Conservation (phyloP, 169 alveolate species). For the Plasmodium fragile region DNA sequence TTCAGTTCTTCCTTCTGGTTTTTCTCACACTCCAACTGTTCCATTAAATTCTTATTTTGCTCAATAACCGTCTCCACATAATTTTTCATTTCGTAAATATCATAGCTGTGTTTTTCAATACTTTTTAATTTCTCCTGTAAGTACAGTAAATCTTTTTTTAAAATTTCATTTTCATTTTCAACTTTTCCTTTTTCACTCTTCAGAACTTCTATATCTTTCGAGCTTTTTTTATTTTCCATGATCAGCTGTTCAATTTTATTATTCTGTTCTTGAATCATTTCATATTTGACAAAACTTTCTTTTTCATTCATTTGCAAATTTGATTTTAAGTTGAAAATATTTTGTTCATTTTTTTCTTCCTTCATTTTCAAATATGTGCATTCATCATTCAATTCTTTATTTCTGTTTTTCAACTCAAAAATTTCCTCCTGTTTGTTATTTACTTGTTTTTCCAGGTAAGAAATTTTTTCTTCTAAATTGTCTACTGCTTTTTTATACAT, state of each 20-base stretch:
- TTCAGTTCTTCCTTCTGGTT: slow-evolving; percentile 63
- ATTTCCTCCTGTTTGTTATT: slow-evolving; percentile 10
- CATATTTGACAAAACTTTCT: background rate
- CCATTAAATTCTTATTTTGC: slow-evolving; percentile 41
- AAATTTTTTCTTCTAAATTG: slow-evolving; percentile 5
- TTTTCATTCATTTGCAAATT: slow-evolving; percentile 33
- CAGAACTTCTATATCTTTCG: slow-evolving; percentile 40
- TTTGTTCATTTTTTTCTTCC: slow-evolving; percentile 67
- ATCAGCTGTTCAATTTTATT: slow-evolving; percentile 17
- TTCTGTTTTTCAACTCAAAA: background rate
- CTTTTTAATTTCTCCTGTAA: slow-evolving; percentile 58
- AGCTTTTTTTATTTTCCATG: slow-evolving; percentile 33
- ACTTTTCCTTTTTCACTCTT: slow-evolving; percentile 45
- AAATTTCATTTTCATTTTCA: slow-evolving; percentile 54
- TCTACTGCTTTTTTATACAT: background rate
- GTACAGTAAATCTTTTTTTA: slow-evolving; percentile 43
- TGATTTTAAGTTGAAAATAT: slow-evolving; percentile 19
- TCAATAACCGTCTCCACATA: slow-evolving; percentile 32
- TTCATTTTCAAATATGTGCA: slow-evolving; percentile 5
- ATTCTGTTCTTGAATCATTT: slow-evolving; percentile 53
- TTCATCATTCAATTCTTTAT: slow-evolving; percentile 25
- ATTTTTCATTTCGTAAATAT: slow-evolving; percentile 71
- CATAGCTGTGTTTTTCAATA: slow-evolving; percentile 67
- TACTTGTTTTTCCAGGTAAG: slow-evolving; percentile 1
- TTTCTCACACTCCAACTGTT: slow-evolving; percentile 46